Evolutionary conservation across 129 eudicot species (phyloP), one percentile per base, ranked within the genome.

Genomic region (Erigeron canadensis): DNA sequence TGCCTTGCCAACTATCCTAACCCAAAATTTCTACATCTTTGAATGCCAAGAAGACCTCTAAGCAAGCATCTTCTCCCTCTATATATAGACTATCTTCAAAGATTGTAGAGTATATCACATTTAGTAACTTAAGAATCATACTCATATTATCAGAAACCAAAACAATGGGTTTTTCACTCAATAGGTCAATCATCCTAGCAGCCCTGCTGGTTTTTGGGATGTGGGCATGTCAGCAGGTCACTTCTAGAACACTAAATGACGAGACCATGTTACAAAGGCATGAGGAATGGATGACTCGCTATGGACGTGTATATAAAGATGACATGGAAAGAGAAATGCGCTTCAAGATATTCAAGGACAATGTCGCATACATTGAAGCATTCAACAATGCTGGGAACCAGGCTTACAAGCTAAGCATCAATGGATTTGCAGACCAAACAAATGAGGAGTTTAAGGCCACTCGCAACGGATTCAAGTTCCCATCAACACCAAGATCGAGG

Each of bases 231-330:
- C 43, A 55, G 1, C 23, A 51, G 1, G 77, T 70, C 47, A 44
- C 82, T 13, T 65, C 82, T 34, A 74, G 82, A 6, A 39, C 55
- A 2, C 53, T 76, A 7, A 62, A 21, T 9, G 69, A 81, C 40
- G 62, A 55, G 6, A 39, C 78, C 57, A 63, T 81, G 77, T 19
- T 18, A 4, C 81, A 77, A 67, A 66, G 39, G 41, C 81, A 81
- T 28, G 67, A 81, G 56, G 64, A 59, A 63, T 81, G 86, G 86
- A 81, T 81, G 86, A 68, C 67, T 58, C 66, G 10, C 5, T 67
- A 74, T 61, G 86, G 86, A 15, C 84, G 84, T 11, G 73, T 62
- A 2, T 83, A 83, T 22, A 67, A 16, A 64, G 81, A 75, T 15
- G 17, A 59, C 4, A 13, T 34, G 11, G 84, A 79, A 51, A 79